Conservation (phyloP, 352 stramenopile genomes). For the Pythium volutum region DNA sequence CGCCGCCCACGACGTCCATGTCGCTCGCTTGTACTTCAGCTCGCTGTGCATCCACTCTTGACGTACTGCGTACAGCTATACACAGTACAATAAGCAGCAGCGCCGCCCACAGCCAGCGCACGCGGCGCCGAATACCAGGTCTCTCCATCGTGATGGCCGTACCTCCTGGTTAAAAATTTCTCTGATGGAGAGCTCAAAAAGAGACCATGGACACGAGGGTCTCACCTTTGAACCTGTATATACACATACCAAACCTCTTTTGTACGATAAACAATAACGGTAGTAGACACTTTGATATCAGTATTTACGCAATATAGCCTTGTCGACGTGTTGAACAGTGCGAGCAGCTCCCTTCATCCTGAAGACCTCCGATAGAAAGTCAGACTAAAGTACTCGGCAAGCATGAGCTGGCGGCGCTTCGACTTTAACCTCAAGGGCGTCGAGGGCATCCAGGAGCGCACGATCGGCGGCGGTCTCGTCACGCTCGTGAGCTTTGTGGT, state of each 20-base stretch:
- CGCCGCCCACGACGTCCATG: constrained; percentile 9
- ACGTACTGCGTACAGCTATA: neutral
- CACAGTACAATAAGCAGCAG: constrained; percentile 1
- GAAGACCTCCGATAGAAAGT: constrained; percentile 1
- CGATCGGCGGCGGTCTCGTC: constrained; percentile 75
- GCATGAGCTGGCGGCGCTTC: constrained; percentile 60
- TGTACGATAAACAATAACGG: too few relatives aligned
- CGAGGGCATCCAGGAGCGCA: constrained; percentile 88
- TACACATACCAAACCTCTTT: neutral
- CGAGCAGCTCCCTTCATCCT: neutral
- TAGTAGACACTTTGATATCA: neutral
- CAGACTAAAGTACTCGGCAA: constrained; percentile 40
- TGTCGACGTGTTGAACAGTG: constrained; percentile 29
- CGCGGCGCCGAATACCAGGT: neutral
- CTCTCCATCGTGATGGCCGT: neutral
- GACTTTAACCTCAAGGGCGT: constrained; percentile 89
- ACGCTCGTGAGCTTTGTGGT: constrained; percentile 77
- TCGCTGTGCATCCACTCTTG: constrained; percentile 4
- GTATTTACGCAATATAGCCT: constrained; percentile 21
- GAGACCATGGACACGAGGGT: neutral
- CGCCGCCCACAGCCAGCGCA: constrained; percentile 9
- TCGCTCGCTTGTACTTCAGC: neutral
- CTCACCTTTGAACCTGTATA: constrained; percentile 1
- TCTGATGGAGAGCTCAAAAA: neutral
- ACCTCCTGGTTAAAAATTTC: neutral